phyloP scores from a whole-genome alignment of 2,329 filamentous ascomycete species.

The Monilinia aucupariae region DNA sequence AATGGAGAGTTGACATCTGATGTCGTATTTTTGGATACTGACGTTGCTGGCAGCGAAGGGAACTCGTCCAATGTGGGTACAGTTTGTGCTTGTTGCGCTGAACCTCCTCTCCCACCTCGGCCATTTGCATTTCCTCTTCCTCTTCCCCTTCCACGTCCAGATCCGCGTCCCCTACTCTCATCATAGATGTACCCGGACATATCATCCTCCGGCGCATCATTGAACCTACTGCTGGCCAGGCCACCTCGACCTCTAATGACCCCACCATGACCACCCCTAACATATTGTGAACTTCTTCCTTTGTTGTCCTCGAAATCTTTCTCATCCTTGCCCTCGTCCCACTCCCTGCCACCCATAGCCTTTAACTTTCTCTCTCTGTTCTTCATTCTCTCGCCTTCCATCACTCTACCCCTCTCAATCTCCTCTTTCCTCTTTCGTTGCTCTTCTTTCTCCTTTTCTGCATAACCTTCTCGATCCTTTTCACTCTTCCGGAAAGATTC shows the following conservation, averaged over 20 bases:
- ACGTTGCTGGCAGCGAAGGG: conserved; percentile 23
- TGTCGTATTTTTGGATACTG: conserved; percentile 5
- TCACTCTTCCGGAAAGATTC: conserved; percentile 61
- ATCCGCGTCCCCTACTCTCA: conserved; percentile 26
- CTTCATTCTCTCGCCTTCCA: conserved; percentile 36
- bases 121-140: conserved; percentile 8
- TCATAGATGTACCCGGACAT: conserved; percentile 2
- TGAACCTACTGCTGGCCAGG: conserved; percentile 15
- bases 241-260: conserved; percentile 24
- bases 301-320: conserved; percentile 32
- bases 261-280: conserved; percentile 30
- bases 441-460: conserved; percentile 56
- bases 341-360: conserved; percentile 34
- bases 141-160: conserved; percentile 12
- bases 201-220: conserved; percentile 18
- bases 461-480: conserved; percentile 60
- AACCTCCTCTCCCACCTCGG: conserved; percentile 23
- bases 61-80: conserved; percentile 29
- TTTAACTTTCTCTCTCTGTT: conserved; percentile 35
- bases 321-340: conserved; percentile 35
- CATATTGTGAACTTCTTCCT: conserved; percentile 30
- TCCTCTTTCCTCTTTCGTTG: conserved; percentile 43
- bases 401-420: conserved; percentile 28
- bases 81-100: conserved; percentile 12
- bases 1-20: conserved; percentile 16